Conservation (phyloP, 78 protist species). For the Creolimax fragrantissima region DNA sequence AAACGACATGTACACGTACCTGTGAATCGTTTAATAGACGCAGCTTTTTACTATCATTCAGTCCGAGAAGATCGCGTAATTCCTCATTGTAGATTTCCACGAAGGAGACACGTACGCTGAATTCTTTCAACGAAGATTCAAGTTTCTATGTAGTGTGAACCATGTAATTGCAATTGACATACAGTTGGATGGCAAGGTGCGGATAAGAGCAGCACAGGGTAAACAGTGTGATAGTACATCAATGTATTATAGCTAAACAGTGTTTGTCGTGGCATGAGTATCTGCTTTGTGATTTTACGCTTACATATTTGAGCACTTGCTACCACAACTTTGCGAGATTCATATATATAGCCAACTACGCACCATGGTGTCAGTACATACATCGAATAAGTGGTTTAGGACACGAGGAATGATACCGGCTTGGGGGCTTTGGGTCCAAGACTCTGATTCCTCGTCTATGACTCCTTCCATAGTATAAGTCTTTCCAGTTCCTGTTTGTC, state of each 20-base stretch:
- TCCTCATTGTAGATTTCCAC: constrained; percentile 62
- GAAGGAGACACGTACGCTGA: constrained; percentile 33
- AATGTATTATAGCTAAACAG: no score
- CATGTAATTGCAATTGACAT: no score
- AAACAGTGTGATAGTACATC: no score
- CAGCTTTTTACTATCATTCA: background rate
- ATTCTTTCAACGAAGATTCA: background rate
- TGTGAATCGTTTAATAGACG: background rate
- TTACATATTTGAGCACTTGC: no score
- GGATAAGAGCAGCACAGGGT: no score
- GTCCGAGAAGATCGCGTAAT: constrained; percentile 40
- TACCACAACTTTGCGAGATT: no score
- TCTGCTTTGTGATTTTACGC: no score
- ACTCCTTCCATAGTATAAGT: constrained; percentile 55
- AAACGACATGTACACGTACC: constrained; percentile 12
- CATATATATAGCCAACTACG: no score
- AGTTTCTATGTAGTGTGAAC: background rate
- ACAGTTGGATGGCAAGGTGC: no score
- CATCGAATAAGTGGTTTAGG: constrained; percentile 11
- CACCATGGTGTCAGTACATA: no score
- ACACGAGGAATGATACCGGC: constrained; percentile 48
- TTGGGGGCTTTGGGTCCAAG: background rate
- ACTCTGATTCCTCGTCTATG: background rate
- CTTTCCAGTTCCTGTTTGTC: constrained; percentile 64
- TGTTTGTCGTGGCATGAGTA: no score